These are phyloP conservation scores for Collybia sordida DNA, from an alignment of 768 basidiomycete species.

Conservation along the genomic window DNA sequence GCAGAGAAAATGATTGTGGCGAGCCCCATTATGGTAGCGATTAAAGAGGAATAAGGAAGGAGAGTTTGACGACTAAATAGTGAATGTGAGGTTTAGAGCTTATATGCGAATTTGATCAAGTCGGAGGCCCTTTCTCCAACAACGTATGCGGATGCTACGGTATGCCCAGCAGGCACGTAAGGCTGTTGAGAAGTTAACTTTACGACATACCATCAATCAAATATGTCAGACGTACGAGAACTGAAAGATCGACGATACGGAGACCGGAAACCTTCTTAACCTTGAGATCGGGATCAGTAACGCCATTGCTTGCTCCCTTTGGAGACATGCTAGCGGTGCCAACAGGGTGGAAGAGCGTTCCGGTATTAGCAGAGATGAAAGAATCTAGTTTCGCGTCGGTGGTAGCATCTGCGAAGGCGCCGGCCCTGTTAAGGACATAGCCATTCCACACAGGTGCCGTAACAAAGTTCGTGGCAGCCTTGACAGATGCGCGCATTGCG, in stretches of 20 bases:
- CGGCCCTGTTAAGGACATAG: slow-evolving; percentile 25
- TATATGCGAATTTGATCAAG: slow-evolving; percentile 1
- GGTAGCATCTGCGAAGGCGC: too few relatives aligned
- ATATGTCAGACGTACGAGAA: slow-evolving; percentile 15
- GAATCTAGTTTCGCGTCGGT: background rate
- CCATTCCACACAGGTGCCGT: background rate
- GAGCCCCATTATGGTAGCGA: too few relatives aligned
- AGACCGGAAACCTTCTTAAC: slow-evolving; percentile 13
- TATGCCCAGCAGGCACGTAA: slow-evolving; percentile 2
- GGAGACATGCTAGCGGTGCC: slow-evolving; percentile 14
- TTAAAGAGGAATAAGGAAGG: too few relatives aligned
- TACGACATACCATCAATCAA: too few relatives aligned
- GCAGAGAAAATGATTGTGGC: background rate
- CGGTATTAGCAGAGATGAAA: background rate
- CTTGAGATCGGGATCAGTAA: slow-evolving; percentile 14
- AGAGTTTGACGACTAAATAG: too few relatives aligned
- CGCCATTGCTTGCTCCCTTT: slow-evolving; percentile 9
- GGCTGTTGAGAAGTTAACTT: slow-evolving; percentile 4
- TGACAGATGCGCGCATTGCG: background rate
- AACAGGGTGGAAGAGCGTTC: slow-evolving; percentile 8
- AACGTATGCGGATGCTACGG: background rate
- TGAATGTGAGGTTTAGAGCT: too few relatives aligned
- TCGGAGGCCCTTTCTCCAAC: slow-evolving; percentile 3
- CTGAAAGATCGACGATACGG: slow-evolving; percentile 16
- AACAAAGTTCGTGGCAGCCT: background rate